Conservation (phyloP, 2,329 filamentous ascomycete genomes). For the Hymenoscyphus fructigenus region DNA sequence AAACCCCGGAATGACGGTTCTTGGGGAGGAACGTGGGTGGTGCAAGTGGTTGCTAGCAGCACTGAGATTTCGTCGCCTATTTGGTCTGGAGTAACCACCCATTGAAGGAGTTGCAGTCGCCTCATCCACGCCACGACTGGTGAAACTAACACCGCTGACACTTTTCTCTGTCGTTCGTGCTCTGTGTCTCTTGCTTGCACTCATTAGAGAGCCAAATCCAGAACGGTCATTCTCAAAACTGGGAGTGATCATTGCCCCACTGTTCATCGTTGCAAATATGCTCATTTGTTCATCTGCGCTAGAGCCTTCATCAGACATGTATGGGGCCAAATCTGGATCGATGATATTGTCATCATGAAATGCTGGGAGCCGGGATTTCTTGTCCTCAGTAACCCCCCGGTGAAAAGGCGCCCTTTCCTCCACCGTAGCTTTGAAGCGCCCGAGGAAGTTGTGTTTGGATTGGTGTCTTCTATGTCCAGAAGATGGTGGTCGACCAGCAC, state of each 20-base stretch:
- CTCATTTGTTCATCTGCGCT: conserved; percentile 91
- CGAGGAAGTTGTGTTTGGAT: conserved; percentile 81
- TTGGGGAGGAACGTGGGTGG: conserved; percentile 69
- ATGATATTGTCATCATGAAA: conserved; percentile 99
- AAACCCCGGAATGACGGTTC: conserved; percentile 50
- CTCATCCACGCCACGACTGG: conserved; percentile 66
- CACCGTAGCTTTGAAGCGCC: conserved; percentile 67
- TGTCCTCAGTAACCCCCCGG: conserved; percentile 69
- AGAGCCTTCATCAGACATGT: conserved; percentile 91
- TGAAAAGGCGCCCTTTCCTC: conserved; percentile 90
- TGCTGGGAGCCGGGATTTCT: conserved; percentile 72
- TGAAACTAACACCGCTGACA: conserved; percentile 67
- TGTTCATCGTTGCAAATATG: conserved; percentile 75
- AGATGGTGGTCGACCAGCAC: conserved; percentile 67
- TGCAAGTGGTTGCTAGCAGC: conserved; percentile 70
- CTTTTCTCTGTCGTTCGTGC: conserved; percentile 72
- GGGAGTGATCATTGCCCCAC: conserved; percentile 60
- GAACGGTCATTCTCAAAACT: conserved; percentile 71
- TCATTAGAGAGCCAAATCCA: conserved; percentile 70
- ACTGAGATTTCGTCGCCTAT: conserved; percentile 78
- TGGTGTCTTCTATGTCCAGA: conserved; percentile 80
- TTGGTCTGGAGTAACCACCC: conserved; percentile 59
- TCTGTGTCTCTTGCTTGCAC: conserved; percentile 73
- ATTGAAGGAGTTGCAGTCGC: conserved; percentile 54
- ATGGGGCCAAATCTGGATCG: conserved; percentile 90